These are phyloP conservation scores for Reutealis trisperma DNA, from an alignment of 345 rosid species.

Conservation along the genomic window DNA sequence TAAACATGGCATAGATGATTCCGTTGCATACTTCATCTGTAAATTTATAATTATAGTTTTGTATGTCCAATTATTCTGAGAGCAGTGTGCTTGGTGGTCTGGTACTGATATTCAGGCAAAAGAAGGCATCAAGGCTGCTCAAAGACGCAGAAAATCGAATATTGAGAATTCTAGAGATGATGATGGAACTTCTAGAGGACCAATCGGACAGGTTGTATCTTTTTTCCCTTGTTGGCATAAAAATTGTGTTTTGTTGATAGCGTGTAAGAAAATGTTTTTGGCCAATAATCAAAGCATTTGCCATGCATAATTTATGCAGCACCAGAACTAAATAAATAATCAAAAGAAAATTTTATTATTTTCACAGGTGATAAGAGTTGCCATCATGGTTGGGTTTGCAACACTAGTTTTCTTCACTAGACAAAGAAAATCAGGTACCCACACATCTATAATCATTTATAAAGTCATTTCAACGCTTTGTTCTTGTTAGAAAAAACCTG, in stretches of 20 bases:
- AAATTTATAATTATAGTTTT: not conserved
- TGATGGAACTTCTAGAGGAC: conserved; percentile 29
- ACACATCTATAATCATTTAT: not conserved
- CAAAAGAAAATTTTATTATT: not conserved
- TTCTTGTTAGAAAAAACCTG: no score
- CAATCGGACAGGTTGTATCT: conserved; percentile 39
- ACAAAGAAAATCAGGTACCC: conserved; percentile 46
- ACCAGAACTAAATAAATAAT: no score
- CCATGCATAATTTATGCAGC: no score
- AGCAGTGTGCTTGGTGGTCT: conserved; percentile 3
- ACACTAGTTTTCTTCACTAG: conserved; percentile 60
- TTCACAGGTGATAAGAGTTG: conserved; percentile 44
- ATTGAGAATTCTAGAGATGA: conserved; percentile 26
- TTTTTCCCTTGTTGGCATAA: not conserved
- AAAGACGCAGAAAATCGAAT: conserved; percentile 10
- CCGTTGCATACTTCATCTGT: not conserved
- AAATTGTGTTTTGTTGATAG: not conserved
- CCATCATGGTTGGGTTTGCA: conserved; percentile 64
- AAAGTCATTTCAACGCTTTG: not conserved
- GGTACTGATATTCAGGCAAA: conserved; percentile 4
- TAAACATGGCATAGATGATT: not conserved
- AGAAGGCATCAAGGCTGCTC: conserved; percentile 19
- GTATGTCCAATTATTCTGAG: conserved; percentile 19
- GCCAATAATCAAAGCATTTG: no score
- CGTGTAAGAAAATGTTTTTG: not conserved